Base-by-base conservation (phyloP, 2,329 filamentous ascomycete genomes). In the Stemphylium vesicarium region DNA sequence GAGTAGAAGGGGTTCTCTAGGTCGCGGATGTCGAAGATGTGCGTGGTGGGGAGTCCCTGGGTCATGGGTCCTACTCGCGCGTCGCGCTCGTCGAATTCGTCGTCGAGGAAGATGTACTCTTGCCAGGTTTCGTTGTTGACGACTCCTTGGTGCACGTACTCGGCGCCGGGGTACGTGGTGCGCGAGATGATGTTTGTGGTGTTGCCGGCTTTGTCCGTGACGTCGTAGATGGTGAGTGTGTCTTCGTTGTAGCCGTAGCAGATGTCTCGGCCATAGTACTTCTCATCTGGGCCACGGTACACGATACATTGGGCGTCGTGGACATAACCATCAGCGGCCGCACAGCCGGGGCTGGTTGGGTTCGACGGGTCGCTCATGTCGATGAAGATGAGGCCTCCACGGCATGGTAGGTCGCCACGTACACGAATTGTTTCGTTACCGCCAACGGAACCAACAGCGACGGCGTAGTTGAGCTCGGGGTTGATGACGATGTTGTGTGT, bases 301-400 rank as follows among this genome's bases (percentile, higher is more conserved):
- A 81, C 77, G 18, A 85, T 72, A 66, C 83, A 85, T 71, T 86
- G 82, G 1, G 84, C 83, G 60, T 85, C 84, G 67, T 86, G 83
- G 12, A 85, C 82, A 66, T 85, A 85, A 55, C 82, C 83, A 65
- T 85, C 83, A 13, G 77, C 68, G 18, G 77, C 72, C 4, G 80
- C 80, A 62, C 83, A 85, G 20, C 83, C 84, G 8, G 81, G 79
- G 8, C 75, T 78, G 12, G 71, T 78, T 4, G 82, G 80, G 58
- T 83, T 83, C 13, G 77, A 64, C 9, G 82, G 77, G 60, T 85
- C 80, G 10, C 76, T 77, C 38, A 86, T 72, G 70, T 85, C 80
- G 59, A 85, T 79, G 74, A 84, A 83, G 72, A 83, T 83, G 36
- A 85, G 70, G 11, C 84, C 84, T 15, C 79, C 78, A 12, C 70